These are phyloP conservation scores for Phialophora macrospora DNA, from an alignment of 2,329 filamentous ascomycete genomes.

Conservation along the genomic window DNA sequence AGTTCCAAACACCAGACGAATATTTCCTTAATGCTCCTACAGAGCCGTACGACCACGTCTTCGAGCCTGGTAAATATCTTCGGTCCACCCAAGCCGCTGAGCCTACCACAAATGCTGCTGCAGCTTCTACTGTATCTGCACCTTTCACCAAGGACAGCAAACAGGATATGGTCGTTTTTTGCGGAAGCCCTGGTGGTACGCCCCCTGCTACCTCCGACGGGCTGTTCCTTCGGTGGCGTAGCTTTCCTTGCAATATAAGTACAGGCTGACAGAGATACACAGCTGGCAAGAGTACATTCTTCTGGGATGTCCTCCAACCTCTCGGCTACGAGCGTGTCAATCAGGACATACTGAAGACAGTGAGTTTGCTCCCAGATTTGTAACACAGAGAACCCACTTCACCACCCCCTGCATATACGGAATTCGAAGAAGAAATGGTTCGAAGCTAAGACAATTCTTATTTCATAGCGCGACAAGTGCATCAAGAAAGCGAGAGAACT, in stretches of 20 bases:
- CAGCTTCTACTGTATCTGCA: conserved; percentile 1
- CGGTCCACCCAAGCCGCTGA: conserved; percentile 3
- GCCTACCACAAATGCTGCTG: background rate
- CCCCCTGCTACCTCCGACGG: conserved; percentile 52
- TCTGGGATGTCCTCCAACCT: conserved; percentile 66
- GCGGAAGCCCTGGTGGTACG: conserved; percentile 89
- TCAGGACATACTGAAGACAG: conserved; percentile 82
- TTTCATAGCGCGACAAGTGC: conserved; percentile 62
- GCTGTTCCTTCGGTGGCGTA: background rate
- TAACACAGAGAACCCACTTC: conserved; percentile 13
- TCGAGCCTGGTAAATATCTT: conserved; percentile 70
- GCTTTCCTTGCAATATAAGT: background rate
- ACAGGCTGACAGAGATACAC: background rate
- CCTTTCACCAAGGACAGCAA: conserved; percentile 64
- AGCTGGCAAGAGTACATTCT: background rate
- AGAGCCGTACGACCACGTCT: conserved; percentile 69
- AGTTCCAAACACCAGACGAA: conserved; percentile 87
- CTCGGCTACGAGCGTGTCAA: conserved; percentile 85
- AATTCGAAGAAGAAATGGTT: conserved; percentile 56
- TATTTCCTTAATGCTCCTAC: conserved; percentile 76
- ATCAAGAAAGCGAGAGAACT: conserved; percentile 72
- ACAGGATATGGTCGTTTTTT: conserved; percentile 80
- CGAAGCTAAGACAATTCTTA: conserved; percentile 31
- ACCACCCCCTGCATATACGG: conserved; percentile 36
- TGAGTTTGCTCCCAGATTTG: conserved; percentile 46